Base-by-base conservation (phyloP, 306 rosid genomes). In the Datisca glomerata region DNA sequence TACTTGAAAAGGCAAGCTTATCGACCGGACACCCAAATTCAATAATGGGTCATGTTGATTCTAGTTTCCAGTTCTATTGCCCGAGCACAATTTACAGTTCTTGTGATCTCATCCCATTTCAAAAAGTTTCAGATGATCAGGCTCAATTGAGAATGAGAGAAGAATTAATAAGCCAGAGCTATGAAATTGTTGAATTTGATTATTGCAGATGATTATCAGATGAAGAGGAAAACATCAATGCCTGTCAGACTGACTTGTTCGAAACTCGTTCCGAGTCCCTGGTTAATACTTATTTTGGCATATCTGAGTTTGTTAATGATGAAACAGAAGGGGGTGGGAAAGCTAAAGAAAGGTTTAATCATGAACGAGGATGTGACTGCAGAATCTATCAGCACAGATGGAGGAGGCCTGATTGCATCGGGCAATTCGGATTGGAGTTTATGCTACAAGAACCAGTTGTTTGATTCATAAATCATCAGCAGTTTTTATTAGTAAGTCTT, bases 201-300 rank as follows among this genome's bases (percentile, higher is more conserved):
- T 45, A 63, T 53, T 86, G 94, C 71, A 74, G 73, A 60, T 79
- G 84, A 61, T 69, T 81, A 56, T 86, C 94, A 42, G 96, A 78
- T 43, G 92, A 78, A 50, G 96, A 84, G 45, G 72, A 67, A 46
- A 67, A 68, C 47, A 57, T 52, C 21, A 8, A 24, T 23, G 43
- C 7, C 19, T 50, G 64, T 65, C 55, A n/a, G n/a, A n/a, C n/a
- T n/a, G n/a, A n/a, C n/a, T n/a, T n/a, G n/a, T n/a, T n/a, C n/a
- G n/a, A n/a, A n/a, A n/a, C n/a, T n/a, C n/a, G n/a, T n/a, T n/a
- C n/a, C n/a, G n/a, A n/a, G n/a, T n/a, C n/a, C n/a, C n/a, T n/a
- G n/a, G n/a, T n/a, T n/a, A n/a, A n/a, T n/a, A n/a, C 74, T 53
- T 65, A 45, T 44, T 41, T 55, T 35, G 56, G 51, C 16, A 45